Evolutionary conservation across 2,329 filamentous ascomycete species (phyloP).

Genomic region (Neofusicoccum cordaticola): DNA sequence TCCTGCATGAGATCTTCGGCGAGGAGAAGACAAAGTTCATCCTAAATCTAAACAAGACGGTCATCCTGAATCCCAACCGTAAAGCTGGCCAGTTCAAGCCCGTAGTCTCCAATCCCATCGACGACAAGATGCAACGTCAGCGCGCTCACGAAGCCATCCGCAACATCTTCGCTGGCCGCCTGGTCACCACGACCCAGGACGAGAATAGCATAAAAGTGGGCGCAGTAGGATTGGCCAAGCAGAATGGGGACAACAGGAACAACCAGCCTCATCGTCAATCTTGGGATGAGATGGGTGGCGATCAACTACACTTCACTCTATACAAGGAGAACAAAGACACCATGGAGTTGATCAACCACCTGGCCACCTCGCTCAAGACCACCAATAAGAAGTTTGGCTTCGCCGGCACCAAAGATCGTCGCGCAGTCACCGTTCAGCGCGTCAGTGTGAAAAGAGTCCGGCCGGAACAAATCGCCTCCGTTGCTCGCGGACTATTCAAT

Average conservation of each 20-base stretch:
- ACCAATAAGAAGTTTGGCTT: conserved; percentile 74
- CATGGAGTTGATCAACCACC: conserved; percentile 80
- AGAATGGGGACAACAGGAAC: not conserved
- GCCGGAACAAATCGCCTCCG: conserved; percentile 60
- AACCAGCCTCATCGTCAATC: not conserved
- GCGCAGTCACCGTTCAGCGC: conserved; percentile 81
- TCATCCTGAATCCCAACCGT: conserved; percentile 53
- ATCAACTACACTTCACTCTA: conserved; percentile 84
- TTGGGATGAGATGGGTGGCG: conserved; percentile 69
- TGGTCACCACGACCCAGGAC: conserved; percentile 75
- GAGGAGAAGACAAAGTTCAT: conserved; percentile 50
- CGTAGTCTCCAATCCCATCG: conserved; percentile 53
- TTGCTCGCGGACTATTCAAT: conserved; percentile 62
- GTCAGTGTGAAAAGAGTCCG: conserved; percentile 65
- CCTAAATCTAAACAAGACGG: conserved; percentile 53
- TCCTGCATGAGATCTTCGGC: conserved; percentile 51
- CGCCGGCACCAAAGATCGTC: conserved; percentile 86
- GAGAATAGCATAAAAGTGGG: conserved; percentile 65
- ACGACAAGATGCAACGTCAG: conserved; percentile 60
- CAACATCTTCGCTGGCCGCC: conserved; percentile 71
- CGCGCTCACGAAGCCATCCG: conserved; percentile 67
- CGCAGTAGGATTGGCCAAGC: conserved; percentile 26
- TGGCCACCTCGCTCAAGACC: conserved; percentile 70
- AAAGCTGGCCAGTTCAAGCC: conserved; percentile 56
- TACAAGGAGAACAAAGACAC: conserved; percentile 98